Percentiles rank a stretch among this genome's conserved stretches.
Conservation (phyloP, 2,329 filamentous ascomycete genomes). For the Colletotrichum brevisporum region DNA sequence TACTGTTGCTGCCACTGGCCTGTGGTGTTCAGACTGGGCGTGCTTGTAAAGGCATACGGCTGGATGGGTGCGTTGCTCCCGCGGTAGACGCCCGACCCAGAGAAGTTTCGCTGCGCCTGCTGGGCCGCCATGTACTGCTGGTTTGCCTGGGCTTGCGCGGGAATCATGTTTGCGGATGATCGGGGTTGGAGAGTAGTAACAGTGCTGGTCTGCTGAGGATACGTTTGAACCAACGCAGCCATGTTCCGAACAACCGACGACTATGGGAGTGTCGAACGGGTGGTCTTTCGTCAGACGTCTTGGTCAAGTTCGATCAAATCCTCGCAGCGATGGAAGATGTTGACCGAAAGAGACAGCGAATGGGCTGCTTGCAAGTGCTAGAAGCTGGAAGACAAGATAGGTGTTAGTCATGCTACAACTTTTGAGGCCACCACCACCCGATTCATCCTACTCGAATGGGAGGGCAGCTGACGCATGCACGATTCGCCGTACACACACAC, state of each 20-base stretch:
- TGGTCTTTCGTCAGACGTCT: conserved; percentile 24
- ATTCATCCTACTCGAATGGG: neutral
- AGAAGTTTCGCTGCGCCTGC: conserved; percentile 62
- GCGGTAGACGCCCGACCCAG: conserved; percentile 66
- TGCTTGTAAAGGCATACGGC: conserved; percentile 82
- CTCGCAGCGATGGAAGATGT: neutral
- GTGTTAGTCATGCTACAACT: conserved; percentile 21
- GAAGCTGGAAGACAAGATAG: neutral
- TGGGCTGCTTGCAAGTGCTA: neutral
- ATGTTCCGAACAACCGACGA: conserved; percentile 64
- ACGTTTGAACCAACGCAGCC: conserved; percentile 88
- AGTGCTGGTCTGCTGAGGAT: conserved; percentile 81
- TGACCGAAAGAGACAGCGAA: neutral
- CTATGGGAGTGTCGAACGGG: conserved; percentile 20
- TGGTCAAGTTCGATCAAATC: neutral
- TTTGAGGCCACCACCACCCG: neutral
- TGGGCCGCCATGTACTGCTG: conserved; percentile 66
- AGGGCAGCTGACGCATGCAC: conserved; percentile 3
- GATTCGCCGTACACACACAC: neutral
- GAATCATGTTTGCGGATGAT: conserved; percentile 74
- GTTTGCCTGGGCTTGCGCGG: conserved; percentile 63
- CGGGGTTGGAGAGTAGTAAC: conserved; percentile 83
- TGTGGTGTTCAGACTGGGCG: conserved; percentile 73
- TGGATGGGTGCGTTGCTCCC: conserved; percentile 74
- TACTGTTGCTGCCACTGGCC: conserved; percentile 65